These are phyloP conservation scores for Pseudozyma thailandica DNA, from an alignment of 1,284 basidiomycete genomes.

Conservation along the genomic window DNA sequence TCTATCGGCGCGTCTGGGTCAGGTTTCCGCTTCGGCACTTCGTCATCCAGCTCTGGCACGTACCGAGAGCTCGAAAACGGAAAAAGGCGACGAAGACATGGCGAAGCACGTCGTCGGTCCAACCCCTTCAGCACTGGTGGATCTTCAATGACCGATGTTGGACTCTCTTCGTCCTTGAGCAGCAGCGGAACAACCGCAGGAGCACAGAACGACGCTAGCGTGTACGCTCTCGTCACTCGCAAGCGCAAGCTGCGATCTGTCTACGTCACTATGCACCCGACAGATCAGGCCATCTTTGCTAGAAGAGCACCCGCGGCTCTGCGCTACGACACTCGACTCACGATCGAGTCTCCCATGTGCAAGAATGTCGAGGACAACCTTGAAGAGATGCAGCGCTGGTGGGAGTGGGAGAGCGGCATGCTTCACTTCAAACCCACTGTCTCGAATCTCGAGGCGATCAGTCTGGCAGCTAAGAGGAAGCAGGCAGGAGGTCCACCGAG, in stretches of 20 bases:
- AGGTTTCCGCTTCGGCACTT: slow-evolving; percentile 35
- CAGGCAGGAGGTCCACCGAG: slow-evolving; percentile 28
- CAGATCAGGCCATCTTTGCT: slow-evolving; percentile 50
- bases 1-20: slow-evolving; percentile 28
- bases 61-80: slow-evolving; percentile 35
- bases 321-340: slow-evolving; percentile 38
- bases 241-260: slow-evolving; percentile 49
- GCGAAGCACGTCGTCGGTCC: slow-evolving; percentile 36
- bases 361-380: slow-evolving; percentile 43
- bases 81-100: slow-evolving; percentile 39
- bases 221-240: slow-evolving; percentile 43
- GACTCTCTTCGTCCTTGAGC: slow-evolving; percentile 30
- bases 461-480: slow-evolving; percentile 31
- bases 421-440: slow-evolving; percentile 50
- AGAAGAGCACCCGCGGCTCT: slow-evolving; percentile 39
- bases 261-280: slow-evolving; percentile 45
- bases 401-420: slow-evolving; percentile 51
- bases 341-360: slow-evolving; percentile 48
- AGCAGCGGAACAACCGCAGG: slow-evolving; percentile 19
- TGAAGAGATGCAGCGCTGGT: slow-evolving; percentile 51
- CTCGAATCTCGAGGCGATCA: slow-evolving; percentile 43
- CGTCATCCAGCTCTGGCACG: slow-evolving; percentile 40
- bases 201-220: slow-evolving; percentile 34
- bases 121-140: slow-evolving; percentile 34
- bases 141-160: slow-evolving; percentile 30